These are phyloP conservation scores for Nectriaceae sp. DNA, from an alignment of 2,329 filamentous ascomycete genomes.

Conservation along the genomic window DNA sequence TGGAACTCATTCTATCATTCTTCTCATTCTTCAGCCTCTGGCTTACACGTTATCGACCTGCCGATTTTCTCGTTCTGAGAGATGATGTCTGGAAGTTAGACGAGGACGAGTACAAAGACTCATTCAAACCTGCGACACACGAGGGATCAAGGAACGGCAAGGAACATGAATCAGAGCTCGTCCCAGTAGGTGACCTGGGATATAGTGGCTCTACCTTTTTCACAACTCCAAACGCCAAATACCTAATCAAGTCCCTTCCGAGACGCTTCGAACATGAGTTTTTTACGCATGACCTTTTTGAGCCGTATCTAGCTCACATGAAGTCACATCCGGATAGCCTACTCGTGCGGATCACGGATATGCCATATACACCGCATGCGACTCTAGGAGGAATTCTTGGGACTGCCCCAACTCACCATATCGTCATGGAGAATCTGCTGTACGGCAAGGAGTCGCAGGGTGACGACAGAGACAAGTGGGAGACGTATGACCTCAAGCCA, in stretches of 20 bases:
- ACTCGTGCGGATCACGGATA: constrained; percentile 71
- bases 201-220: constrained; percentile 79
- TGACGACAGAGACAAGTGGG: constrained; percentile 51
- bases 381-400: constrained; percentile 63
- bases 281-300: constrained; percentile 67
- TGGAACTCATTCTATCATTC: constrained; percentile 34
- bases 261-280: constrained; percentile 70
- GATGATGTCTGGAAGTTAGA: constrained; percentile 34
- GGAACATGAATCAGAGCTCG: constrained; percentile 40
- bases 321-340: constrained; percentile 58
- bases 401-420: constrained; percentile 68
- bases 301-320: constrained; percentile 67
- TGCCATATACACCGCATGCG: constrained; percentile 56
- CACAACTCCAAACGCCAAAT: constrained; percentile 64
- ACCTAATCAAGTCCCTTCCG: constrained; percentile 71
- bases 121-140: constrained; percentile 30
- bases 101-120: constrained; percentile 41
- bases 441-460: constrained; percentile 55
- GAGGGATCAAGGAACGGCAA: constrained; percentile 28
- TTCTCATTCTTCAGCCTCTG: constrained; percentile 36
- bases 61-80: constrained; percentile 31
- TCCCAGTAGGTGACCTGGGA: constrained; percentile 67
- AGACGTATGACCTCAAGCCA: constrained; percentile 75
- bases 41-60: constrained; percentile 28
- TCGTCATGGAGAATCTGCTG: constrained; percentile 77